Percentiles rank a stretch among this genome's conserved stretches.
phyloP scores from a whole-genome alignment of 495 filamentous ascomycete genomes.

The Talaromyces proteolyticus region DNA sequence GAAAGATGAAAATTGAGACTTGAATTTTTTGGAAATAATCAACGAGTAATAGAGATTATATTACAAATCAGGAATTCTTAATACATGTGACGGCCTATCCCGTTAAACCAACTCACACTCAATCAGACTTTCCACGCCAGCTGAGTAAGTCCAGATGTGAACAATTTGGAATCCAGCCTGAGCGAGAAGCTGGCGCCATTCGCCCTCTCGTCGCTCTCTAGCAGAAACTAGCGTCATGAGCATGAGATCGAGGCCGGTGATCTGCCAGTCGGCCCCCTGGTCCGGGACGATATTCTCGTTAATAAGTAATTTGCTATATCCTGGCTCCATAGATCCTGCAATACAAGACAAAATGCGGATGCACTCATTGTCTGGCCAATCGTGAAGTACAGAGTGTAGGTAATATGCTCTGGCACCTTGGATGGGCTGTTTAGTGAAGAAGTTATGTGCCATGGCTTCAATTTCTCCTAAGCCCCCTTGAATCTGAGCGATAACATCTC shows the following conservation, averaged over 20 bases:
- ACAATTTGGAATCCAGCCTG: slow-evolving; percentile 59
- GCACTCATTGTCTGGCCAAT: slow-evolving; percentile 39
- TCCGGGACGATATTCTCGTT: slow-evolving; percentile 47
- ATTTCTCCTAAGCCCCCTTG: slow-evolving; percentile 7
- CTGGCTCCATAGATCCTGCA: slow-evolving; percentile 37
- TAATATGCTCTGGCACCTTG: slow-evolving; percentile 27
- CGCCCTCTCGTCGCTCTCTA: slow-evolving; percentile 27
- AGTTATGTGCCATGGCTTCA: slow-evolving; percentile 32
- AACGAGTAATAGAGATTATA: too few species aligned
- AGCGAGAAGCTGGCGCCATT: slow-evolving; percentile 24
- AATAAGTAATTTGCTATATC: slow-evolving; percentile 42
- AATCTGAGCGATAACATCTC: slow-evolving; percentile 29
- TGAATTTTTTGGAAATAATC: too few species aligned
- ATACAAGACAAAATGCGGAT: slow-evolving; percentile 37
- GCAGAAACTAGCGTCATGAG: slow-evolving; percentile 32
- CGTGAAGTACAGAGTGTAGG: slow-evolving; percentile 40
- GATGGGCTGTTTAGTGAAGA: slow-evolving; percentile 47
- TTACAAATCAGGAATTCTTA: too few species aligned
- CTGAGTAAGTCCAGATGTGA: slow-evolving; percentile 19
- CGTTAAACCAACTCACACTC: slow-evolving; percentile 17
- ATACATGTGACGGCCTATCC: too few species aligned
- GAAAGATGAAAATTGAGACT: too few species aligned
- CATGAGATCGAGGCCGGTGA: slow-evolving; percentile 39
- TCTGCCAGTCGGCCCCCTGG: slow-evolving; percentile 27
- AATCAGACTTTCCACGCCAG: slow-evolving; percentile 21